A percentile compares a stretch with the other conserved stretches of the same genome.
Evolutionary conservation across 73 alveolate genomes (phyloP).

Genomic region (Paraurostyla sp.): DNA sequence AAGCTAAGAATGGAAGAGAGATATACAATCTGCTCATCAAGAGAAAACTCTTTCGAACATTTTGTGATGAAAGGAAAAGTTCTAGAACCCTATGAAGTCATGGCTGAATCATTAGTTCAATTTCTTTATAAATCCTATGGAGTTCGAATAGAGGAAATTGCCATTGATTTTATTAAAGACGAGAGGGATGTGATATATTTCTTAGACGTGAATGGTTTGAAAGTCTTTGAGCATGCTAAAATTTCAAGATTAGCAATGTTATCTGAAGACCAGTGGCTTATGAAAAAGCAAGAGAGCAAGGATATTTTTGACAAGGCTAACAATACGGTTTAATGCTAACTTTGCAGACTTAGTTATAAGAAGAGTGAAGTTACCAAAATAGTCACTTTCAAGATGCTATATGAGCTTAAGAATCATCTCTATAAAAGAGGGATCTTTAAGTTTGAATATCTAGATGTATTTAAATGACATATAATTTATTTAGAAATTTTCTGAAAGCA

Average conservation of each 20-base stretch:
- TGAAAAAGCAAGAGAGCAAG: conserved; percentile 43
- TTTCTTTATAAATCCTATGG: conserved; percentile 80
- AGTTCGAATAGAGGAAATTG: conserved; percentile 71
- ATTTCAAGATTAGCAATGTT: conserved; percentile 65
- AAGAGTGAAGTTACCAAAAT: conserved; percentile 67
- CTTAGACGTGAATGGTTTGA: conserved; percentile 72
- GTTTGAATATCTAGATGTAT: conserved; percentile 71
- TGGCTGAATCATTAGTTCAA: conserved; percentile 70
- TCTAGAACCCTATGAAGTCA: conserved; percentile 65
- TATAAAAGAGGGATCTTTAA: conserved; percentile 74
- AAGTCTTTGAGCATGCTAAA: conserved; percentile 69
- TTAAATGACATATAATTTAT: not conserved
- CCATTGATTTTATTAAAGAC: conserved; percentile 81
- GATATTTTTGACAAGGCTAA: conserved; percentile 60
- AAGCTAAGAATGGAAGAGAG: not conserved
- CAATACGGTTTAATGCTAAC: conserved; percentile 74
- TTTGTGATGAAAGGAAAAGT: conserved; percentile 53
- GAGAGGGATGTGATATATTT: conserved; percentile 79
- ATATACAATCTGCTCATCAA: conserved; percentile 13
- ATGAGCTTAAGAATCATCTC: conserved; percentile 66
- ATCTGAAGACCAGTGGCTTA: conserved; percentile 58
- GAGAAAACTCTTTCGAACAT: conserved; percentile 35
- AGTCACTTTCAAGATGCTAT: conserved; percentile 71
- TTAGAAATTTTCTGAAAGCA: conserved; percentile 30
- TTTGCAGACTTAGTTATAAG: conserved; percentile 66